Conservation (phyloP, 345 rosid species). For the Citrus sp. region DNA sequence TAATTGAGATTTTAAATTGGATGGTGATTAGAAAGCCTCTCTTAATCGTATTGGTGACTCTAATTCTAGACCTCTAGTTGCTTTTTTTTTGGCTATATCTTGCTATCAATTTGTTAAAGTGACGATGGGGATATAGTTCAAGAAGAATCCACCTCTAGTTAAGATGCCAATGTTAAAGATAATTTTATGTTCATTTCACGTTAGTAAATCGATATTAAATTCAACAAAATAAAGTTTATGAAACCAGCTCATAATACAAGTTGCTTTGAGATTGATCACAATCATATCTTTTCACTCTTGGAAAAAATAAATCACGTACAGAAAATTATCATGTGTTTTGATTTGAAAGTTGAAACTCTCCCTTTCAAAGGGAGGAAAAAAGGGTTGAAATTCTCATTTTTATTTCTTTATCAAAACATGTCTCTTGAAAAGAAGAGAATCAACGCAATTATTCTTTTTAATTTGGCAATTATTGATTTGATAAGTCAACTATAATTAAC, state of each 20-base stretch:
- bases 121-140: background rate
- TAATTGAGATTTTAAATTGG: no score
- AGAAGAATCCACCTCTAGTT: background rate
- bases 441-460: background rate
- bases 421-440: background rate
- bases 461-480: background rate
- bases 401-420: no score
- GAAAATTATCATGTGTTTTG: background rate
- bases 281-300: background rate
- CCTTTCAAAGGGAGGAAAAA: no score
- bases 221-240: background rate
- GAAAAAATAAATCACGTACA: background rate
- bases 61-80: no score
- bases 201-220: background rate
- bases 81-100: background rate
- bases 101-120: background rate
- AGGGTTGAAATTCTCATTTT: no score
- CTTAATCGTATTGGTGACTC: no score
- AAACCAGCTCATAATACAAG: conserved; percentile 6
- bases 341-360: background rate
- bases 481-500: background rate
- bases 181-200: background rate
- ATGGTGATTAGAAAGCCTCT: no score
- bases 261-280: background rate
- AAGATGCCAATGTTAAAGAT: background rate